phyloP scores from a whole-genome alignment of 179 eudicot species.

The Silene vulgaris region DNA sequence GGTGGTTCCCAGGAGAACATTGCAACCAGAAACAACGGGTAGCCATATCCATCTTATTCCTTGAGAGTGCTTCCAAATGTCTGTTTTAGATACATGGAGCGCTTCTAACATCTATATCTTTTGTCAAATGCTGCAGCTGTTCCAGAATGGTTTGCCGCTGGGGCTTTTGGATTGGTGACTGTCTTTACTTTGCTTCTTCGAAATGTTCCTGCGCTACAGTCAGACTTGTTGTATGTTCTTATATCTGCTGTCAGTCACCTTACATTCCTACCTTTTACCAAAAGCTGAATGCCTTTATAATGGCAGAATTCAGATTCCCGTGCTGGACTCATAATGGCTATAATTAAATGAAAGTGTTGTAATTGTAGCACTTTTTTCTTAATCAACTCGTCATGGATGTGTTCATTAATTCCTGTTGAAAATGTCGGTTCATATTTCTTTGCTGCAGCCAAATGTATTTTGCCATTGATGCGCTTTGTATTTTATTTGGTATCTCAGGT shows the following conservation, averaged over 20 bases:
- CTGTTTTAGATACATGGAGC: not conserved
- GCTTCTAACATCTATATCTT: slow-evolving; percentile 12
- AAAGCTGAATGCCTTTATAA: not conserved
- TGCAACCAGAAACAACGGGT: slow-evolving; percentile 94
- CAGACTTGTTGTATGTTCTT: slow-evolving; percentile 64
- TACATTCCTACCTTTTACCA: not conserved
- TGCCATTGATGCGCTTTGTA: slow-evolving; percentile 7
- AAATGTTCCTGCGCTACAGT: slow-evolving; percentile 87
- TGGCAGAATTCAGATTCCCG: not conserved
- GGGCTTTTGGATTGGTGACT: slow-evolving; percentile 89
- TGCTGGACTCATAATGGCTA: not conserved
- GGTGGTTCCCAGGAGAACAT: slow-evolving; percentile 80
- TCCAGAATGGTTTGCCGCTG: slow-evolving; percentile 97
- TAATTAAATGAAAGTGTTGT: slow-evolving; percentile 4
- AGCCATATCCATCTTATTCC: slow-evolving; percentile 13
- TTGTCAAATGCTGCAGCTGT: slow-evolving; percentile 54
- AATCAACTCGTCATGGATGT: not conserved
- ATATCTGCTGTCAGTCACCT: slow-evolving; percentile 12
- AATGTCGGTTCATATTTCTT: not conserved
- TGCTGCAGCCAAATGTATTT: not conserved
- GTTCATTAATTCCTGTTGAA: slow-evolving; percentile 1
- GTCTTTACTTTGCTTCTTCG: slow-evolving; percentile 85
- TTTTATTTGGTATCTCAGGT: slow-evolving; percentile 49
- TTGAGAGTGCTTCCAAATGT: not conserved
- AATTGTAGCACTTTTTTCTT: not conserved